These are phyloP conservation scores for Cyberlindnera suaveolens DNA, from an alignment of 805 yeast genomes.

Conservation along the genomic window DNA sequence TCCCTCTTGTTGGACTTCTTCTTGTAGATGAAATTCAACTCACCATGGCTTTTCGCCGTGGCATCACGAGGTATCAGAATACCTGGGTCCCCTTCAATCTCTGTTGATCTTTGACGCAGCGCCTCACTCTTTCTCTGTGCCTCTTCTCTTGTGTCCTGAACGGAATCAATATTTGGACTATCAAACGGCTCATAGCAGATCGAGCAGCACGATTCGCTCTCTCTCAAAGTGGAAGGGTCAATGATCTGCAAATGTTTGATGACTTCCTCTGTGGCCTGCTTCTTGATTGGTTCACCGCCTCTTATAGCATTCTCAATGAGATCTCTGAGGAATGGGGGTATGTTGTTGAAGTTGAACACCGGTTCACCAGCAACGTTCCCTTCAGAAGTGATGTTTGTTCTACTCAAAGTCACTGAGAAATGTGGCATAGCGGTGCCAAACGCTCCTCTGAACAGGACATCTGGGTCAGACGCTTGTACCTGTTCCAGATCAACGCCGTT, in stretches of 20 bases:
- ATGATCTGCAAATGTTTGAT: constrained; percentile 11
- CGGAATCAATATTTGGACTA: background rate
- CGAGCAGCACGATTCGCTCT: constrained; percentile 12
- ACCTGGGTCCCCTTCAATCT: constrained; percentile 13
- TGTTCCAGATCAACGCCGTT: constrained; percentile 9
- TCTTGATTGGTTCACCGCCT: constrained; percentile 4
- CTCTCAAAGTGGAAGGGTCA: constrained; percentile 6
- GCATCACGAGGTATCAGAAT: constrained; percentile 14
- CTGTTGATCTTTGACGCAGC: constrained; percentile 1
- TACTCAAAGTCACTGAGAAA: constrained; percentile 14
- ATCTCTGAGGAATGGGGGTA: constrained; percentile 12
- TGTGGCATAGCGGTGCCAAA: constrained; percentile 11
- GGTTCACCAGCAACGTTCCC: constrained; percentile 11
- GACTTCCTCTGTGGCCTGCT: constrained; percentile 19
- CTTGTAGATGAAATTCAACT: constrained; percentile 3
- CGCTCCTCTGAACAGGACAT: constrained; percentile 17
- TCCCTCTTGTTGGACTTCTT: background rate
- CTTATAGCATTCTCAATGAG: constrained; percentile 7
- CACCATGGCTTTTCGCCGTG: constrained; percentile 8
- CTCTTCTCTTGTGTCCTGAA: constrained; percentile 1
- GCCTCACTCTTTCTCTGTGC: constrained; percentile 7
- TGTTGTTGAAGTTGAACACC: constrained; percentile 12
- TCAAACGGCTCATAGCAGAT: constrained; percentile 20
- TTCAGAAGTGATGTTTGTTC: constrained; percentile 15
- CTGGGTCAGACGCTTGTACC: constrained; percentile 10